These are phyloP conservation scores for Globisporangium acanthophoron DNA, from an alignment of 352 stramenopile genomes.

Conservation along the genomic window DNA sequence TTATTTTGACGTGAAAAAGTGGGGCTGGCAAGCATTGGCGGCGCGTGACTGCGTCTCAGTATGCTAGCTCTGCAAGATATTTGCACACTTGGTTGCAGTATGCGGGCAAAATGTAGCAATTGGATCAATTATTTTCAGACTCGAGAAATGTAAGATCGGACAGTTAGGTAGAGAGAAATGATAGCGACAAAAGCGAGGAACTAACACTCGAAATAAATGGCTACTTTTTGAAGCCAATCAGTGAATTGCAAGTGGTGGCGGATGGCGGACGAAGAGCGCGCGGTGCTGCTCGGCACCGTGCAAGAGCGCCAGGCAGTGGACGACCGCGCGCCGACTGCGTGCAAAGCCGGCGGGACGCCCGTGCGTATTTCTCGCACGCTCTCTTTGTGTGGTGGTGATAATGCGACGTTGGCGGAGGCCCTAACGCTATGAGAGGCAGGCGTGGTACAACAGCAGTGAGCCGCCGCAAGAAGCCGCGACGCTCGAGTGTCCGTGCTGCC, in stretches of 20 bases:
- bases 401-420: background rate
- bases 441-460: slow-evolving; percentile 36
- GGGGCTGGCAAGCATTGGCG: background rate
- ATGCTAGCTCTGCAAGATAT: background rate
- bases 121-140: background rate
- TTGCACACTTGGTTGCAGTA: background rate
- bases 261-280: slow-evolving; percentile 38
- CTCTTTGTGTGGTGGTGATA: background rate
- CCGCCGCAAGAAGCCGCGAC: slow-evolving; percentile 28
- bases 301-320: slow-evolving; percentile 65
- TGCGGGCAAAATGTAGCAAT: background rate
- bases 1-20: slow-evolving; percentile 2
- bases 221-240: background rate
- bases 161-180: background rate
- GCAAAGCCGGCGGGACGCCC: slow-evolving; percentile 71
- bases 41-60: background rate
- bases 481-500: slow-evolving; percentile 58
- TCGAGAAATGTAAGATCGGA: background rate
- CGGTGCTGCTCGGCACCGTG: slow-evolving; percentile 65
- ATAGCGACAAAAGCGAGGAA: background rate
- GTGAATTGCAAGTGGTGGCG: background rate
- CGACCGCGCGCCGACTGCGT: slow-evolving; percentile 58
- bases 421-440: slow-evolving; percentile 18
- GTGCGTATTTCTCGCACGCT: slow-evolving; percentile 23
- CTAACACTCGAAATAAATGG: background rate